A percentile compares a stretch with the other conserved stretches of the same genome.
phyloP scores from a whole-genome alignment of 73 alveolate species.

The Stentor roeselii region DNA sequence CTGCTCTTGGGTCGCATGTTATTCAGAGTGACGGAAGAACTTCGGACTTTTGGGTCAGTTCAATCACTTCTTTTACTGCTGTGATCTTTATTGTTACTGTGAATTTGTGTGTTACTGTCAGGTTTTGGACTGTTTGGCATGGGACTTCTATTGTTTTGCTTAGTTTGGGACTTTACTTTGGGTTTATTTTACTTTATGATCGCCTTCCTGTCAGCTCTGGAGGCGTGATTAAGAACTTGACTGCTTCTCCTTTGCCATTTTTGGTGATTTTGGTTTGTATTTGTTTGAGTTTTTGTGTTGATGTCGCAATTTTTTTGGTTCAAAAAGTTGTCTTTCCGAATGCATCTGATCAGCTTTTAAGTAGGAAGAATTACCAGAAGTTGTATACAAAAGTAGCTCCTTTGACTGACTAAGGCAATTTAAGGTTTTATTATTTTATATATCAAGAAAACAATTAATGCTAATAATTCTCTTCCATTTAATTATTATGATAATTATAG shows the following conservation, averaged over 20 bases:
- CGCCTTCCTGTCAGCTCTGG: not conserved
- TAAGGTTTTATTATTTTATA: not conserved
- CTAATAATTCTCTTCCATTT: too few relatives aligned
- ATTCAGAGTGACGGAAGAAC: slow-evolving; percentile 24
- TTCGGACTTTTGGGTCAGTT: slow-evolving; percentile 40
- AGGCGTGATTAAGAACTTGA: too few relatives aligned
- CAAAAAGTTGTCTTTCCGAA: not conserved
- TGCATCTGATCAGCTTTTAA: not conserved
- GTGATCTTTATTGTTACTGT: slow-evolving; percentile 41
- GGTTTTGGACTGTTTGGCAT: slow-evolving; percentile 36
- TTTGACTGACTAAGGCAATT: too few relatives aligned
- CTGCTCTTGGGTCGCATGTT: not conserved
- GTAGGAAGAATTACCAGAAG: not conserved
- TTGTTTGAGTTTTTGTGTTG: not conserved
- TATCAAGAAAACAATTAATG: not conserved
- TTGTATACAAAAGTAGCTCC: not conserved
- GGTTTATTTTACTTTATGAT: slow-evolving; percentile 22
- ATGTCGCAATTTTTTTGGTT: not conserved
- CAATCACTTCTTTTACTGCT: slow-evolving; percentile 38
- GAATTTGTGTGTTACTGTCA: slow-evolving; percentile 29
- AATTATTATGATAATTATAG: too few relatives aligned
- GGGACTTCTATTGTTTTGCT: not conserved
- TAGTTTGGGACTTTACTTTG: slow-evolving; percentile 5
- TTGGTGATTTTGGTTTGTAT: not conserved
- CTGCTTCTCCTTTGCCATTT: not conserved